These are phyloP conservation scores for Penicillium lagena DNA, from an alignment of 495 filamentous ascomycete species.

Conservation along the genomic window DNA sequence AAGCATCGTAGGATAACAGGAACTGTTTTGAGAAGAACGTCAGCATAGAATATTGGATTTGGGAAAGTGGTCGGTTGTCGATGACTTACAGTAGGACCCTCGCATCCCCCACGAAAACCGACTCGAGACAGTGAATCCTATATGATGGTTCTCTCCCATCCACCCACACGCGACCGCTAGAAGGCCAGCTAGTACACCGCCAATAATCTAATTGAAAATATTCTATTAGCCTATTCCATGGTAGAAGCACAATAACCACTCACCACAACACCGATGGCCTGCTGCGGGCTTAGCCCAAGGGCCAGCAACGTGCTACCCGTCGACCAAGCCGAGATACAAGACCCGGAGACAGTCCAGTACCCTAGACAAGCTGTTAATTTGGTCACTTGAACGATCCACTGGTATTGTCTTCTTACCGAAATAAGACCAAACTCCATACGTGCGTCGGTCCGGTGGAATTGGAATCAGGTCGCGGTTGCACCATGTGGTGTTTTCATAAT, in stretches of 20 bases:
- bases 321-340: slow-evolving; percentile 4
- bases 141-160: slow-evolving; percentile 3
- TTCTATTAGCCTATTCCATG: no score
- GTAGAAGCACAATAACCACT: background rate
- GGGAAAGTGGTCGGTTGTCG: no score
- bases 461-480: slow-evolving; percentile 4
- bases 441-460: slow-evolving; percentile 1
- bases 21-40: background rate
- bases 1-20: background rate
- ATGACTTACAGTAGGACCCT: background rate
- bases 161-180: slow-evolving; percentile 2
- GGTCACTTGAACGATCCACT: background rate
- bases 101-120: slow-evolving; percentile 3
- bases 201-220: background rate
- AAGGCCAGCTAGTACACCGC: slow-evolving; percentile 1
- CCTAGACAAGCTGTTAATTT: background rate
- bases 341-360: slow-evolving; percentile 3
- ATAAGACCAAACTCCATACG: slow-evolving; percentile 2
- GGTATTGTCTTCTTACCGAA: background rate
- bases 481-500: slow-evolving; percentile 3
- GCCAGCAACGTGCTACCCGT: slow-evolving; percentile 2
- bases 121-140: slow-evolving; percentile 2
- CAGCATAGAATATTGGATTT: no score
- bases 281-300: slow-evolving; percentile 1
- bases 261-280: slow-evolving; percentile 1